Percentiles rank a stretch among this genome's conserved stretches.
phyloP scores from a whole-genome alignment of 75 land plant genomes.

The Isoetes taiwanensis region DNA sequence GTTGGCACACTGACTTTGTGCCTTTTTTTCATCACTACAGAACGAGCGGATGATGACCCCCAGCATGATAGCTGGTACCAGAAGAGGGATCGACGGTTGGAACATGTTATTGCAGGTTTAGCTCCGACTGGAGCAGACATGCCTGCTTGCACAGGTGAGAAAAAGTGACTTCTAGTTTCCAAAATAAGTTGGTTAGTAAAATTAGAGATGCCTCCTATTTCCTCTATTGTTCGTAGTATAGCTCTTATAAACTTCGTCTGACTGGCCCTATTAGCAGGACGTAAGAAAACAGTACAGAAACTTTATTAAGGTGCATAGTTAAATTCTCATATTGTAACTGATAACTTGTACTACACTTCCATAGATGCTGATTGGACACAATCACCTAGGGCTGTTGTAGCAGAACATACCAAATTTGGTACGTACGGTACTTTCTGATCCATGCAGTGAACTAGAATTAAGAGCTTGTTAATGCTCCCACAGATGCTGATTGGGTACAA shows the following conservation, averaged over 20 bases:
- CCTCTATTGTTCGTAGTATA: no score
- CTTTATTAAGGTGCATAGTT: neutral
- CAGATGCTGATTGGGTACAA: neutral
- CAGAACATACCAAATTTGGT: no score
- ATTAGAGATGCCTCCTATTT: no score
- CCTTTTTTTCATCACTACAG: no score
- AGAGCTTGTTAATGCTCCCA: neutral
- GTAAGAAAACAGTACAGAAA: neutral
- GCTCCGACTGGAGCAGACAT: slow-evolving; percentile 3
- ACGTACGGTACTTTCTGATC: neutral
- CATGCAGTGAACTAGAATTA: neutral
- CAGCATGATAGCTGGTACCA: slow-evolving; percentile 26
- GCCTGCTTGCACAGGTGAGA: neutral
- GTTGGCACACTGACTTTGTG: no score
- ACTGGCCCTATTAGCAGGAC: neutral
- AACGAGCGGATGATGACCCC: slow-evolving; percentile 33
- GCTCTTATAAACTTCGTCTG: neutral
- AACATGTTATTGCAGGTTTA: slow-evolving; percentile 50
- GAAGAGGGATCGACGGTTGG: slow-evolving; percentile 14
- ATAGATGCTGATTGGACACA: no score
- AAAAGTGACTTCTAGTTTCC: neutral
- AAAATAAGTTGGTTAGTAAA: neutral
- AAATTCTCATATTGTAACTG: neutral
- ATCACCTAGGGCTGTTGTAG: no score
- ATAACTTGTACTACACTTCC: no score